These are phyloP conservation scores for Boletus sensibilis DNA, from an alignment of 768 basidiomycete genomes.

Conservation along the genomic window DNA sequence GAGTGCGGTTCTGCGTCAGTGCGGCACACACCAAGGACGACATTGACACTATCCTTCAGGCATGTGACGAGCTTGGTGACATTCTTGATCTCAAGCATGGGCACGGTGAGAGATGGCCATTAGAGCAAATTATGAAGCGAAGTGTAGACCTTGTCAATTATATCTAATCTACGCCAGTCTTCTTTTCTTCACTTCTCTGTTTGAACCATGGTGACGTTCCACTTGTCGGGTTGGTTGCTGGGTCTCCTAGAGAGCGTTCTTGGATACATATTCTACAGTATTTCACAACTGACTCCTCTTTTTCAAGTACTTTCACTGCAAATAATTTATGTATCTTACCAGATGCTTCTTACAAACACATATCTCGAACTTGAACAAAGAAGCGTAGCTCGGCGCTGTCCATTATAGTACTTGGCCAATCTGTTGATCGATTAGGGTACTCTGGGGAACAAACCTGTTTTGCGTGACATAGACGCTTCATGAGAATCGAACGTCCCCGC, in stretches of 20 bases:
- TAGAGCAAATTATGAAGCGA: conserved; percentile 68
- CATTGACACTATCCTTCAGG: conserved; percentile 79
- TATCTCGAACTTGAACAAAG: background rate
- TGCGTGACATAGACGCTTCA: no score
- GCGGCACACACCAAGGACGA: conserved; percentile 98
- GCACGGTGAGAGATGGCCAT: conserved; percentile 64
- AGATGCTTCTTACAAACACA: conserved; percentile 11
- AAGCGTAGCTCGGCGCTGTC: background rate
- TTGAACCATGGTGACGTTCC: conserved; percentile 1
- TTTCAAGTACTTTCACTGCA: conserved; percentile 22
- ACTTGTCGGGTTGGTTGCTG: background rate
- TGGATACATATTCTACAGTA: conserved; percentile 25
- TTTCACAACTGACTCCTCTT: conserved; percentile 10
- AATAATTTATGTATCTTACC: conserved; percentile 28
- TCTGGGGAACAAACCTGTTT: no score
- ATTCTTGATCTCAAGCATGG: conserved; percentile 88
- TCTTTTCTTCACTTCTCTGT: background rate
- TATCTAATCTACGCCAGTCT: conserved; percentile 14
- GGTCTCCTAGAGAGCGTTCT: conserved; percentile 13
- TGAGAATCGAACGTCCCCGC: no score
- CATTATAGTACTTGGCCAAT: background rate
- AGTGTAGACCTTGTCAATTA: conserved; percentile 72
- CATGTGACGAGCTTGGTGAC: conserved; percentile 91
- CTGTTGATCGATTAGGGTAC: no score
- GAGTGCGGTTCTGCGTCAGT: conserved; percentile 92